Evolutionary conservation across 169 alveolate genomes (phyloP).

Genomic region (Plasmodium yoelii): DNA sequence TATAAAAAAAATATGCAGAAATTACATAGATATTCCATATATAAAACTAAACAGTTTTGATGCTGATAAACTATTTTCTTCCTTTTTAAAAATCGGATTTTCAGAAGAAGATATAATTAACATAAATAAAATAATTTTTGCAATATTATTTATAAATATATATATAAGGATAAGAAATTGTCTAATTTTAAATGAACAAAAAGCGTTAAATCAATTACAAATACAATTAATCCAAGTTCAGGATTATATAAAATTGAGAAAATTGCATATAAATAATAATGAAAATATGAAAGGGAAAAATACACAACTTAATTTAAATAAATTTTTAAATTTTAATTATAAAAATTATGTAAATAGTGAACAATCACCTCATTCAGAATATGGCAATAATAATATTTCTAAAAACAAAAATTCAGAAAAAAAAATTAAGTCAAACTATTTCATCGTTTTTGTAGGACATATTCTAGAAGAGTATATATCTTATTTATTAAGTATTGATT

Average conservation of each 20-base stretch:
- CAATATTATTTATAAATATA: slow-evolving; percentile 66
- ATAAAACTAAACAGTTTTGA: slow-evolving; percentile 15
- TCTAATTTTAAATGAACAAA: slow-evolving; percentile 19
- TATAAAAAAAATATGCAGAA: slow-evolving; percentile 55
- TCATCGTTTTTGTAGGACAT: slow-evolving; percentile 73
- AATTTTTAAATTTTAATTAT: slow-evolving; percentile 25
- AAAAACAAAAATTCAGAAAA: not conserved
- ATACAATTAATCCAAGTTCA: slow-evolving; percentile 32
- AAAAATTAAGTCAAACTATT: slow-evolving; percentile 15
- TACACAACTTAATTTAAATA: not conserved
- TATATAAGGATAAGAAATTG: slow-evolving; percentile 56
- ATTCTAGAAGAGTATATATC: slow-evolving; percentile 70
- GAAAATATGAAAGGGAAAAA: not conserved
- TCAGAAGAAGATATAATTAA: slow-evolving; percentile 24
- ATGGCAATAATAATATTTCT: not conserved
- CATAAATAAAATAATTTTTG: slow-evolving; percentile 34
- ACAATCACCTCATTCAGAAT: slow-evolving; percentile 20
- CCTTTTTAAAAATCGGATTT: slow-evolving; percentile 46
- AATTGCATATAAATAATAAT: not conserved
- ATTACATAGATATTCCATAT: slow-evolving; percentile 40
- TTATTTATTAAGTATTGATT: slow-evolving; percentile 49
- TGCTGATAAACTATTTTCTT: slow-evolving; percentile 21
- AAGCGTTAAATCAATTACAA: slow-evolving; percentile 27
- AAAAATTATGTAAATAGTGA: slow-evolving; percentile 37
- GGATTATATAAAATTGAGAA: slow-evolving; percentile 45